Base-by-base conservation (phyloP, 768 basidiomycete species). In the Leccinum barrowsii region DNA sequence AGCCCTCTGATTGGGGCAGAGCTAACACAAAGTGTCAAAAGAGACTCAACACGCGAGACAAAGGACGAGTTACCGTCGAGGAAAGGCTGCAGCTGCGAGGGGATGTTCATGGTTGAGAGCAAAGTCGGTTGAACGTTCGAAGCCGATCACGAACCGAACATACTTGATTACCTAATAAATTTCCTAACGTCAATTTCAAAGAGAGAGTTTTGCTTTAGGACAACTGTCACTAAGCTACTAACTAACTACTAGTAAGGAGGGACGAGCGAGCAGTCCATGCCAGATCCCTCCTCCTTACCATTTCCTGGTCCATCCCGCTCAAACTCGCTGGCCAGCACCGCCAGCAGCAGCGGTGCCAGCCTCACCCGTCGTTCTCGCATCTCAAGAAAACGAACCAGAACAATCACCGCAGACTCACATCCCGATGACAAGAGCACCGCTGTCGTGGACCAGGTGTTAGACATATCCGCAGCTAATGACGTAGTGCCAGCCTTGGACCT, bases 1-100 rank as follows among this genome's bases (percentile, higher is more conserved):
- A 79, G 28, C 94, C 95, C 7, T 76, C 75, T 13, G 78, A 75
- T 50, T 84, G 75, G 0, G 91, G 92, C 10, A 93, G 77, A 66
- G 78, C 87, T 89, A 56, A 26, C 15, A 8, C 10, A 11, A 28
- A 21, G 28, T 5, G 48, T 63, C 55, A 67, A 56, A 17, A 11
- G 7, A 2, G 24, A 50, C 10, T 1, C n/a, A 0, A 12, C 19
- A 15, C 32, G 17, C 28, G 13, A 55, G 26, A 7, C 1, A 13
- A 42, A 10, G 4, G 8, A n/a, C 8, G 22, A 4, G 11, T 13
- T 56, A 70, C 70, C 66, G 22, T 73, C 70, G 48, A 68, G 57
- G 22, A 71, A 56, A 22, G 40, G 15, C 52, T 71, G 63, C 4
- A 53, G n/a, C 47, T 22, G 47, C 46, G 56, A 51, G 32, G 19